Base-by-base conservation (phyloP, 371 early-diverging fungal species). In the Sporodiniella umbellata region DNA sequence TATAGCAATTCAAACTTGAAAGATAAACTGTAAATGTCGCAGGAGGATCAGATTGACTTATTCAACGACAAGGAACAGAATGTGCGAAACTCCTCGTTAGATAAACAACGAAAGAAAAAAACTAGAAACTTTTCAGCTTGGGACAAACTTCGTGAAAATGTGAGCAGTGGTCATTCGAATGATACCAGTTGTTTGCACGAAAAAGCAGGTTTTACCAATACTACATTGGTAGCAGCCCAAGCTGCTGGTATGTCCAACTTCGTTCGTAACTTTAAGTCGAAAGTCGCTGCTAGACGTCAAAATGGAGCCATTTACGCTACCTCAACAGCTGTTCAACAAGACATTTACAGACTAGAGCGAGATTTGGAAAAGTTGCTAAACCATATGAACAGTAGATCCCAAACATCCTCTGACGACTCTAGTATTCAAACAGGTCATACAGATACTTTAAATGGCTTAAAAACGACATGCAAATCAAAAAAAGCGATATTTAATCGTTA, bases 281-380 rank as follows among this genome's bases (percentile, higher is more conserved):
- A 37, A 7, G 30, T 26, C 3, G 35, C 25, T 0, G 49, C 51
- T 5, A 18, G 59, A 8, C 62, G 52, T 37, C 52, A 59, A 11
- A 60, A 58, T 18, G 62, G 66, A 24, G 63, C 56, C 17, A 64
- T 64, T 25, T 59, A 59, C 42, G 54, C 59, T 23, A 60, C 76
- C 1, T 72, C 70, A 0, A 75, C 76, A 2, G 65, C 66, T 8
- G 76, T 67, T 4, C 76, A 72, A 26, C 72, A 72, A 40, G 72
- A 75, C 25, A 75, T 70, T 18, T 70, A 68, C 39, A 61, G 62
- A 21, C 44, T 75, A 12, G 72, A 75, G 50, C 58, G 75, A 21
- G 68, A 65, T 31, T 33, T 75, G 8, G 63, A 65, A n/a, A 69
- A 70, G 25, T 14, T 75, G 0, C 39, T 75, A 14, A 40, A 48